Percentiles rank a stretch among this genome's conserved stretches.
Evolutionary conservation across 371 early-diverging fungal genomes (phyloP).

Genomic region (Lichtheimia hyalospora): DNA sequence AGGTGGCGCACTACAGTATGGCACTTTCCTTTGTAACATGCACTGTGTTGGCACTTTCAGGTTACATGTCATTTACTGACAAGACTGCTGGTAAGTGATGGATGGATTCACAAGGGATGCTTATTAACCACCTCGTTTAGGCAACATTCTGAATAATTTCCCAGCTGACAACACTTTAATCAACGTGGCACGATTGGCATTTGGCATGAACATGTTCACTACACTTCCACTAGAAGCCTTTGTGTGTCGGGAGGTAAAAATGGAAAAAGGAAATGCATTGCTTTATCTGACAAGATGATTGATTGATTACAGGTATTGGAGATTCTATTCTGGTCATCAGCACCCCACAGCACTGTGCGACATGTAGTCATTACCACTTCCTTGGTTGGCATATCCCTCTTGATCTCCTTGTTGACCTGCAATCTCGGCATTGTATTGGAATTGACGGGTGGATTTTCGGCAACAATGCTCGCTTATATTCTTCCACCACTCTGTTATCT

Average conservation of each 20-base stretch:
- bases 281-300: not conserved
- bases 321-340: slow-evolving; percentile 55
- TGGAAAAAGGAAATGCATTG: not conserved
- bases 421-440: slow-evolving; percentile 77
- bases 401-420: slow-evolving; percentile 66
- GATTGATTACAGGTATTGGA: slow-evolving; percentile 53
- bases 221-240: slow-evolving; percentile 77
- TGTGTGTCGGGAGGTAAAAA: slow-evolving; percentile 74
- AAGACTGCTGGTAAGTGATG: slow-evolving; percentile 58
- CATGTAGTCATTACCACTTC: slow-evolving; percentile 65
- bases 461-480: slow-evolving; percentile 80
- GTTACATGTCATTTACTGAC: slow-evolving; percentile 72
- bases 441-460: slow-evolving; percentile 77
- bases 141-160: slow-evolving; percentile 82
- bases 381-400: slow-evolving; percentile 53
- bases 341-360: slow-evolving; percentile 47
- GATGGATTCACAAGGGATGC: no score
- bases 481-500: slow-evolving; percentile 72
- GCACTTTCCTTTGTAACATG: slow-evolving; percentile 66
- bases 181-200: slow-evolving; percentile 77
- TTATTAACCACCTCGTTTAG: slow-evolving; percentile 14
- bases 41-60: slow-evolving; percentile 63
- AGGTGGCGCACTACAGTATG: slow-evolving; percentile 74
- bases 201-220: slow-evolving; percentile 84
- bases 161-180: slow-evolving; percentile 69